Evolutionary conservation across 2,329 filamentous ascomycete species (phyloP).

Genomic region (Aspergillus jensenii): DNA sequence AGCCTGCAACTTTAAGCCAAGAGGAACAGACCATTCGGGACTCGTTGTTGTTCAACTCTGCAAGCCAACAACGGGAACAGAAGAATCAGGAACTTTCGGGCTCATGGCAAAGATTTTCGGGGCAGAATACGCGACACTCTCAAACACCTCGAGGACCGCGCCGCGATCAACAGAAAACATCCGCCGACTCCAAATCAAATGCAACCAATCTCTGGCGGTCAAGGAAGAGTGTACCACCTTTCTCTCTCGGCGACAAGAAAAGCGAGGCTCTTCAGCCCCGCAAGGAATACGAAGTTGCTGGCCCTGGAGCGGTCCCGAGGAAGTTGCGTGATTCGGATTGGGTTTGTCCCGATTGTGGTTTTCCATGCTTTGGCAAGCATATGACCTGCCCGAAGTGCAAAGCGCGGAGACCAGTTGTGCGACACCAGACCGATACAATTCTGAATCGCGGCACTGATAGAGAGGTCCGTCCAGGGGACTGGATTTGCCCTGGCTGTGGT

Average conservation of each 20-base stretch:
- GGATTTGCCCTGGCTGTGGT: not conserved
- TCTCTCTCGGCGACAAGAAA: slow-evolving; percentile 1
- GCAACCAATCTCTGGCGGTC: not conserved
- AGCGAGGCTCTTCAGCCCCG: slow-evolving; percentile 12
- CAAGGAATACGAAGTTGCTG: slow-evolving; percentile 10
- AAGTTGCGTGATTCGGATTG: not conserved
- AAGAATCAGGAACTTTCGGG: not conserved
- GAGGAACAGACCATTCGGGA: slow-evolving; percentile 33
- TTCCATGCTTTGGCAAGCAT: not conserved
- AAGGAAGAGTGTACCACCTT: not conserved
- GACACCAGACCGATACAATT: too few species aligned
- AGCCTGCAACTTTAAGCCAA: slow-evolving; percentile 24
- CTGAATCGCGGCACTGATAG: too few species aligned
- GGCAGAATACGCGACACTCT: not conserved
- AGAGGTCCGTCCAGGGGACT: not conserved
- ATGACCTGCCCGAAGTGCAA: not conserved
- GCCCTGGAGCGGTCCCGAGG: not conserved
- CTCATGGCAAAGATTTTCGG: not conserved
- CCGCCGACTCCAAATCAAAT: not conserved
- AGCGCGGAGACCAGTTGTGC: not conserved
- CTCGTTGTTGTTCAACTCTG: slow-evolving; percentile 16
- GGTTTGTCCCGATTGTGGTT: not conserved
- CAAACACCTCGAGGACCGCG: not conserved
- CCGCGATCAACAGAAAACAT: not conserved
- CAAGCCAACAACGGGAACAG: not conserved